Percentiles rank a stretch among this genome's conserved stretches.
These are phyloP conservation scores for Talaromyces funiculosus DNA, from an alignment of 2,329 filamentous ascomycete species.

Conservation along the genomic window DNA sequence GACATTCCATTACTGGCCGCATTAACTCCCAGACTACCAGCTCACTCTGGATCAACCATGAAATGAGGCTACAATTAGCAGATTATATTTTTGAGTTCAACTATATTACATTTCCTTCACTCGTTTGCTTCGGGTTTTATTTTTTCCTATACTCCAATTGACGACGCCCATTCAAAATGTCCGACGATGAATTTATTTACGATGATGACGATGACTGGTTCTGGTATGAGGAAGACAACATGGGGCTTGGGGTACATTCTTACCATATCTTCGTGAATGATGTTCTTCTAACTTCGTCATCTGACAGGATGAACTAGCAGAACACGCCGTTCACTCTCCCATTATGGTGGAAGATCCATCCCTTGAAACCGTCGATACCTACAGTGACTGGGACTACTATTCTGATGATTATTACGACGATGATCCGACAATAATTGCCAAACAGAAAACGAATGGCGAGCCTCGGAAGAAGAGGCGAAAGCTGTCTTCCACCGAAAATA, in stretches of 20 bases:
- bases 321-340: constrained; percentile 36
- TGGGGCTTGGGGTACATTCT: constrained; percentile 29
- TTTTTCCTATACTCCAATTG: neutral
- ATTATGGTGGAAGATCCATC: constrained; percentile 35
- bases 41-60: neutral
- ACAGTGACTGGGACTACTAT: constrained; percentile 43
- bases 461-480: constrained; percentile 20
- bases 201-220: constrained; percentile 30
- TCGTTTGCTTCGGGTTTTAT: neutral
- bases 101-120: neutral
- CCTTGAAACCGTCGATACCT: constrained; percentile 35
- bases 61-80: neutral
- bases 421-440: constrained; percentile 31
- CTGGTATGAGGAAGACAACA: constrained; percentile 32
- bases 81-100: neutral
- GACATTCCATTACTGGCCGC: neutral
- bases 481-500: constrained; percentile 17
- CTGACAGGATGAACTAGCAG: constrained; percentile 39
- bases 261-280: neutral
- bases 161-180: constrained; percentile 23
- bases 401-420: constrained; percentile 43
- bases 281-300: neutral
- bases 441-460: constrained; percentile 13
- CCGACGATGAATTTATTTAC: constrained; percentile 35
- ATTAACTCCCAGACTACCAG: neutral